Percentiles rank a stretch among this genome's conserved stretches.
These are phyloP conservation scores for Thelephora ganbajun DNA, from an alignment of 768 basidiomycete genomes.

Conservation along the genomic window DNA sequence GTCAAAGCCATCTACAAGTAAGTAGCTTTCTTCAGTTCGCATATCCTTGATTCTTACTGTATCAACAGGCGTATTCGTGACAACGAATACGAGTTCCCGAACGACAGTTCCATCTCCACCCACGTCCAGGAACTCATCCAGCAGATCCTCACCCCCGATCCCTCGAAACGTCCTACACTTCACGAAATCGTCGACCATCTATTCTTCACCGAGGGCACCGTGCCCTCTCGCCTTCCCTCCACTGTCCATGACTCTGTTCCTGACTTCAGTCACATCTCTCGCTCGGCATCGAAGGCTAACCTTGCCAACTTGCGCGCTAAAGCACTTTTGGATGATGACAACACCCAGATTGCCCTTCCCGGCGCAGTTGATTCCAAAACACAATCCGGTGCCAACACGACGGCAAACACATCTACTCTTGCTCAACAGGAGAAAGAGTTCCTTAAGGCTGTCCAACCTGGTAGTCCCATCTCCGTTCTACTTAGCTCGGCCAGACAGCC, in stretches of 20 bases:
- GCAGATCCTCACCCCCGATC: constrained; percentile 76
- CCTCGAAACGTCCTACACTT: constrained; percentile 68
- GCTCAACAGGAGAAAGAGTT: constrained; percentile 92
- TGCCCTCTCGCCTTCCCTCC: constrained; percentile 70
- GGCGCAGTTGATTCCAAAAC: too few relatives aligned
- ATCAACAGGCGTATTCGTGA: constrained; percentile 70
- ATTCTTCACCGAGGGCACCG: constrained; percentile 72
- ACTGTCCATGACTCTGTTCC: constrained; percentile 67
- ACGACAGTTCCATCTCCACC: constrained; percentile 56
- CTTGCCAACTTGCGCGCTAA: constrained; percentile 51
- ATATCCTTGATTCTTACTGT: neutral
- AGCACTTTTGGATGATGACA: constrained; percentile 50
- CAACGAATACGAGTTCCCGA: constrained; percentile 87
- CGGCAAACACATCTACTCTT: constrained; percentile 36
- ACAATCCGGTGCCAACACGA: constrained; percentile 13
- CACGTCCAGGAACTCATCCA: constrained; percentile 67
- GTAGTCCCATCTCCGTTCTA: constrained; percentile 84
- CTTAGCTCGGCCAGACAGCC: constrained; percentile 84
- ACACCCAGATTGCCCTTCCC: constrained; percentile 28
- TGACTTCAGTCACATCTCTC: constrained; percentile 57
- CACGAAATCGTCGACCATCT: constrained; percentile 73
- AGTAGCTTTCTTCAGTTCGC: constrained; percentile 12
- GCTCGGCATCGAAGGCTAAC: constrained; percentile 50
- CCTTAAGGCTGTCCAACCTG: constrained; percentile 90
- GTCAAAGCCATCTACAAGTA: constrained; percentile 94